Evolutionary conservation across 768 basidiomycete genomes (phyloP).

Genomic region (Mrakia hoshinonis): DNA sequence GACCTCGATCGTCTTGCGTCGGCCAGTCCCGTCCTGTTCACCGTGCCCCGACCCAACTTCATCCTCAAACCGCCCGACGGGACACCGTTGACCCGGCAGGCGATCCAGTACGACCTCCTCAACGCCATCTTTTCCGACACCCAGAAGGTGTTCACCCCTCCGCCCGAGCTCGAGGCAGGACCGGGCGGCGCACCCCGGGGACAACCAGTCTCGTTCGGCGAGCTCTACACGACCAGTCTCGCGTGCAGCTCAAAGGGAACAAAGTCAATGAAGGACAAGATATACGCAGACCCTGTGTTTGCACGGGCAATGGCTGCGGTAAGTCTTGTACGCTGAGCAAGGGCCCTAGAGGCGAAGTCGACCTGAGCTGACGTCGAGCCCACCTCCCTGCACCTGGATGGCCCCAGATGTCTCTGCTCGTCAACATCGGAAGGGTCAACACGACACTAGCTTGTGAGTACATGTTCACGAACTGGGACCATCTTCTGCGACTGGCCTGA

Average conservation of each 20-base stretch:
- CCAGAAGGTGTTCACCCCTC: constrained; percentile 56
- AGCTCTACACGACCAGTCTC: constrained; percentile 73
- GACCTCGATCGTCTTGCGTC: neutral
- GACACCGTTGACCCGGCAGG: neutral
- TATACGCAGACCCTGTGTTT: constrained; percentile 44
- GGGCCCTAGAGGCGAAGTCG: constrained; percentile 2
- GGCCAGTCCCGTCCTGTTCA: constrained; percentile 18
- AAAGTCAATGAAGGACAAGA: constrained; percentile 62
- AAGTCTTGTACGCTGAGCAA: neutral
- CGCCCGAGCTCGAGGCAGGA: constrained; percentile 40
- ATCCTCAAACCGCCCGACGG: constrained; percentile 23
- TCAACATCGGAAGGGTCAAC: constrained; percentile 72
- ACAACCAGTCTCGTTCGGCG: constrained; percentile 61
- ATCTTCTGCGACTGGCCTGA: neutral
- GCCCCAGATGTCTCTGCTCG: constrained; percentile 56
- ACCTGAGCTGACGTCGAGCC: constrained; percentile 33
- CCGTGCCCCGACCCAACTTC: constrained; percentile 10
- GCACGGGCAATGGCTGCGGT: constrained; percentile 1
- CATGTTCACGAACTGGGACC: no score
- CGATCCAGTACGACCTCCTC: constrained; percentile 66
- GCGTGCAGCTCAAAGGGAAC: constrained; percentile 64
- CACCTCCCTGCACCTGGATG: constrained; percentile 54
- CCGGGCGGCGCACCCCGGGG: constrained; percentile 6
- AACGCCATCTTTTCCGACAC: constrained; percentile 65
- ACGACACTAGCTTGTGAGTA: constrained; percentile 60